Conservation (phyloP, 805 yeast genomes). For the Saccharomyces paradoxus region DNA sequence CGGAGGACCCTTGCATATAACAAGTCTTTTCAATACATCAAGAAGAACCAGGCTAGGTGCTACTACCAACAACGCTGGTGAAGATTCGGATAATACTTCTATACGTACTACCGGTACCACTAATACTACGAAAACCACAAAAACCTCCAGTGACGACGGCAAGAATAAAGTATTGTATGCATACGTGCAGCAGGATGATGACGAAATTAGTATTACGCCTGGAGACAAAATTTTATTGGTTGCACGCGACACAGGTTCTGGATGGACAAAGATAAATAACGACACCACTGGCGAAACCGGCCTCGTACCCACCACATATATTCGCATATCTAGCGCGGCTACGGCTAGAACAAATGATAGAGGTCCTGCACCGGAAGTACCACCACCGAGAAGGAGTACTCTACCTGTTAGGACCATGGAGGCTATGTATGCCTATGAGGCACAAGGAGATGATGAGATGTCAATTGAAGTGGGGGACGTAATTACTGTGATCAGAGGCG, state of each 20-base stretch:
- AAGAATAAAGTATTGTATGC: conserved; percentile 47
- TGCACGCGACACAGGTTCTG: conserved; percentile 77
- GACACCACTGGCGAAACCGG: conserved; percentile 48
- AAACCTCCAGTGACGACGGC: conserved; percentile 1
- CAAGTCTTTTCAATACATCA: background rate
- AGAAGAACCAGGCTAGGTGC: background rate
- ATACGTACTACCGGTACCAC: conserved; percentile 5
- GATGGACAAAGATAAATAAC: conserved; percentile 75
- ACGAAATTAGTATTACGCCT: conserved; percentile 55
- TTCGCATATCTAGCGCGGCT: conserved; percentile 37
- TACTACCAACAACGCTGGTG: background rate
- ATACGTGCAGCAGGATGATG: conserved; percentile 62
- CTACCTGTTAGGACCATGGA: conserved; percentile 39
- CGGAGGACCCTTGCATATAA: background rate
- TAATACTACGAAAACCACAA: conserved; percentile 2
- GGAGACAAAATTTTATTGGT: conserved; percentile 57
- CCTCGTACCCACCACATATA: conserved; percentile 76
- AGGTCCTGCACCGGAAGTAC: conserved; percentile 71
- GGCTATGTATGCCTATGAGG: conserved; percentile 68
- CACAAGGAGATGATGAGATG: conserved; percentile 76
- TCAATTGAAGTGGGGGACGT: conserved; percentile 64
- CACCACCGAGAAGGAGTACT: conserved; percentile 51
- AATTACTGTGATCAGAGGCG: conserved; percentile 57
- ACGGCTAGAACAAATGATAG: conserved; percentile 19
- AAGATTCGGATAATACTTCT: conserved; percentile 9